Percentiles rank a stretch among this genome's conserved stretches.
Conservation (phyloP, 2,329 filamentous ascomycete species). For the Beauveria varroae region DNA sequence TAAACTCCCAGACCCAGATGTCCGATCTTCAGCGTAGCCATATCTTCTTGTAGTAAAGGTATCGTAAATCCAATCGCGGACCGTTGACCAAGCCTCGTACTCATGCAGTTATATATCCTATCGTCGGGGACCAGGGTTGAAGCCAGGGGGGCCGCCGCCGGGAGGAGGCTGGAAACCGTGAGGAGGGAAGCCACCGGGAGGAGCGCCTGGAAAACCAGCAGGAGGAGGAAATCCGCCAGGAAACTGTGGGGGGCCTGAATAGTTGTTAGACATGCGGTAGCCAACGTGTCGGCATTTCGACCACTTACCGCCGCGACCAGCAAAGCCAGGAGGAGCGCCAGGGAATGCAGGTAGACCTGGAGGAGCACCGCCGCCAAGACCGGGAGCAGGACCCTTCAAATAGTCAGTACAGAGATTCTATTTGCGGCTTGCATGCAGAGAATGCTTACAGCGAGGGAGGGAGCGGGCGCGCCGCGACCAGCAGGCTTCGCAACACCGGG, state of each 20-base stretch:
- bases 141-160: slow-evolving; percentile 58
- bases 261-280: slow-evolving; percentile 23
- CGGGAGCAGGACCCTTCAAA: slow-evolving; percentile 67
- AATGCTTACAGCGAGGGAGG: slow-evolving; percentile 62
- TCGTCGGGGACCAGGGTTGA: slow-evolving; percentile 64
- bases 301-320: slow-evolving; percentile 48
- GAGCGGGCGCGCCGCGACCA: slow-evolving; percentile 69
- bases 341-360: slow-evolving; percentile 48
- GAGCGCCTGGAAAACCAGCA: slow-evolving; percentile 32
- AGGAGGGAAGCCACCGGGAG: slow-evolving; percentile 36
- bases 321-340: slow-evolving; percentile 39
- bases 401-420: slow-evolving; percentile 15
- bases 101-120: slow-evolving; percentile 27
- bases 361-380: slow-evolving; percentile 67
- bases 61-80: slow-evolving; percentile 19
- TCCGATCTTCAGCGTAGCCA: slow-evolving; percentile 16
- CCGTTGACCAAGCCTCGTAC: slow-evolving; percentile 18
- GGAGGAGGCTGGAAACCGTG: slow-evolving; percentile 45
- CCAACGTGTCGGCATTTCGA: slow-evolving; percentile 9
- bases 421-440: not conserved
- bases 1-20: slow-evolving; percentile 11
- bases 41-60: slow-evolving; percentile 17
- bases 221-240: slow-evolving; percentile 40
- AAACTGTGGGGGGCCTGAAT: slow-evolving; percentile 40
- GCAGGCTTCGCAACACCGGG: slow-evolving; percentile 87